A percentile compares a stretch with the other conserved stretches of the same genome.
phyloP scores from a whole-genome alignment of 2,329 filamentous ascomycete species.

The Alternaria viburni region DNA sequence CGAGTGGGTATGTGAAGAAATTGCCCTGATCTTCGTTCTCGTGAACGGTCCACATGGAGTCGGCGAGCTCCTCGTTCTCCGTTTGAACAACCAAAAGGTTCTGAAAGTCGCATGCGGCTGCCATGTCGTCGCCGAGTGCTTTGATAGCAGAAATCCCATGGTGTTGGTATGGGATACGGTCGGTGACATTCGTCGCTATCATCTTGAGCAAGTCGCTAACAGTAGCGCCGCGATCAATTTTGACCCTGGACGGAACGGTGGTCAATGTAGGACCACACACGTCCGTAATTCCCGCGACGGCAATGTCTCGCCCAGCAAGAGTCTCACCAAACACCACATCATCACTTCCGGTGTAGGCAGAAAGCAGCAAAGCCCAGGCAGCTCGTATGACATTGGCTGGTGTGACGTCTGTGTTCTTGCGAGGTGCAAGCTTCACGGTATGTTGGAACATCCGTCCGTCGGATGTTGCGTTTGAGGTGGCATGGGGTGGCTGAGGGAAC shows the following conservation, averaged over 20 bases:
- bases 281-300: constrained; percentile 41
- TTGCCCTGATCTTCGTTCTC: constrained; percentile 35
- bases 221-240: constrained; percentile 29
- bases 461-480: constrained; percentile 23
- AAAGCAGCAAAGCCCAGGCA: constrained; percentile 35
- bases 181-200: constrained; percentile 28
- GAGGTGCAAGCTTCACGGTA: constrained; percentile 27
- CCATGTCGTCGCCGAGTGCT: constrained; percentile 57
- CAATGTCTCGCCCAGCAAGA: constrained; percentile 44
- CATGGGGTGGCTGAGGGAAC: constrained; percentile 41
- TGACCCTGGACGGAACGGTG: constrained; percentile 48
- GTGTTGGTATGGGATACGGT: constrained; percentile 47
- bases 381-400: constrained; percentile 27
- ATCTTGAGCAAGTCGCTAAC: constrained; percentile 32
- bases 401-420: constrained; percentile 39
- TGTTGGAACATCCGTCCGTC: constrained; percentile 34
- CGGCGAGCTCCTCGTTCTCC: constrained; percentile 27
- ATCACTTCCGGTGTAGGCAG: constrained; percentile 23
- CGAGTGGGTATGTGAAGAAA: constrained; percentile 45
- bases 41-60: constrained; percentile 37
- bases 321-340: constrained; percentile 39
- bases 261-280: constrained; percentile 49
- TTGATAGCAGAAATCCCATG: constrained; percentile 48
- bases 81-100: constrained; percentile 63
- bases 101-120: constrained; percentile 63